These are phyloP conservation scores for Trichosporon asahii DNA, from an alignment of 1,284 basidiomycete species.

Conservation along the genomic window DNA sequence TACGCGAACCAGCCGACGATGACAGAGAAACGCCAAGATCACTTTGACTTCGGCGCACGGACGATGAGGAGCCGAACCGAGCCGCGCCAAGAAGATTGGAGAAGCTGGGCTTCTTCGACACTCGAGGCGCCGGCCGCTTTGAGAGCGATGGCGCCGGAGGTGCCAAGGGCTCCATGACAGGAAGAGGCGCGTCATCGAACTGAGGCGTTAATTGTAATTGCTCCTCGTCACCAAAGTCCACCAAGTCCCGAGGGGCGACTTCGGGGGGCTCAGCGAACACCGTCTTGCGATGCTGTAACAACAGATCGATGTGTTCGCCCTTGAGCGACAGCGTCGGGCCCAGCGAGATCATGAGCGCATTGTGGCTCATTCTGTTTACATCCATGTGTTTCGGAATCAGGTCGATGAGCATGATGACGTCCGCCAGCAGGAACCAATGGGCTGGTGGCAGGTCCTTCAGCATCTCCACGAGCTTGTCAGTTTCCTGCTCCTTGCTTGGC, in stretches of 20 bases:
- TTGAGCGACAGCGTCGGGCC: slow-evolving; percentile 46
- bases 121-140: slow-evolving; percentile 27
- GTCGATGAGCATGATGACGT: slow-evolving; percentile 46
- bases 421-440: slow-evolving; percentile 51
- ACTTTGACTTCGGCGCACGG: slow-evolving; percentile 26
- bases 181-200: slow-evolving; percentile 12
- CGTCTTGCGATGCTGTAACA: slow-evolving; percentile 33
- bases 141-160: slow-evolving; percentile 6
- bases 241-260: slow-evolving; percentile 31
- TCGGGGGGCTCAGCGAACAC: slow-evolving; percentile 39
- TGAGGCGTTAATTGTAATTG: slow-evolving; percentile 24
- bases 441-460: slow-evolving; percentile 41
- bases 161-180: slow-evolving; percentile 13
- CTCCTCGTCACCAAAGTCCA: slow-evolving; percentile 41
- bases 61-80: slow-evolving; percentile 10
- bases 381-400: slow-evolving; percentile 39
- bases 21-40: slow-evolving; percentile 4
- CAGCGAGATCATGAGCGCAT: slow-evolving; percentile 45
- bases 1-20: background rate
- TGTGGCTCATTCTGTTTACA: slow-evolving; percentile 47
- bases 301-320: slow-evolving; percentile 36
- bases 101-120: slow-evolving; percentile 34
- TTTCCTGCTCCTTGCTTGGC: slow-evolving; percentile 12
- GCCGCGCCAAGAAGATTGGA: slow-evolving; percentile 28
- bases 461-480: slow-evolving; percentile 29